Evolutionary conservation across 1,139 yeast genomes (phyloP).

Genomic region (Arxiozyma heterogenica): DNA sequence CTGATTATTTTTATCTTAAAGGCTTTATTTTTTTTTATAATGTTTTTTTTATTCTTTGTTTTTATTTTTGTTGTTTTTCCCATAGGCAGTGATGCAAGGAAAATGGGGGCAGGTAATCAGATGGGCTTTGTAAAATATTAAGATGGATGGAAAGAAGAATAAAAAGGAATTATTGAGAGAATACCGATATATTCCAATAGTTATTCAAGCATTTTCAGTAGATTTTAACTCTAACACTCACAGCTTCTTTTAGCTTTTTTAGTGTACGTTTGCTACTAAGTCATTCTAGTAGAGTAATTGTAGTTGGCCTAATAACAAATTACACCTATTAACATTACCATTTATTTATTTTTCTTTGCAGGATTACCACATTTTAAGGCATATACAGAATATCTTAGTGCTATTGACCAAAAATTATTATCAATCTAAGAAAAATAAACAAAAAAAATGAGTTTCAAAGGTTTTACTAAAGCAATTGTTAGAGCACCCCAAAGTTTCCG

Average conservation of each 20-base stretch:
- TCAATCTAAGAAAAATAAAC: not conserved
- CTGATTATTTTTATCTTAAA: too few species aligned
- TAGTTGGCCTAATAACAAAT: too few species aligned
- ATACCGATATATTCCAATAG: too few species aligned
- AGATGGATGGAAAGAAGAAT: not conserved
- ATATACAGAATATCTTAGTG: not conserved
- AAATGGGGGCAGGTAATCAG: not conserved
- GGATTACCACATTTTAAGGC: too few species aligned
- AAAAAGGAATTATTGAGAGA: not conserved
- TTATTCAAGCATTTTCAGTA: too few species aligned
- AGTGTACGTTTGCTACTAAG: not conserved
- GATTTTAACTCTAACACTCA: not conserved
- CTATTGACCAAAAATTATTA: not conserved
- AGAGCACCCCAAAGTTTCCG: slow-evolving; percentile 79
- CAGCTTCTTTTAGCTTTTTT: not conserved
- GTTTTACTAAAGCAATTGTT: slow-evolving; percentile 74
- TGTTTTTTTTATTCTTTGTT: not conserved
- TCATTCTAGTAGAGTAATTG: not conserved
- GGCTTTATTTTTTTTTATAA: not conserved
- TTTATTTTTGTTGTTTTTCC: not conserved
- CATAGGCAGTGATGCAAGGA: not conserved
- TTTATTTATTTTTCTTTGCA: not conserved
- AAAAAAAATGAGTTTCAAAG: slow-evolving; percentile 75
- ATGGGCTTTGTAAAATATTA: not conserved
- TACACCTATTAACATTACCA: too few species aligned